These are phyloP conservation scores for Dalbergia cultrata DNA, from an alignment of 306 rosid species.

Conservation along the genomic window DNA sequence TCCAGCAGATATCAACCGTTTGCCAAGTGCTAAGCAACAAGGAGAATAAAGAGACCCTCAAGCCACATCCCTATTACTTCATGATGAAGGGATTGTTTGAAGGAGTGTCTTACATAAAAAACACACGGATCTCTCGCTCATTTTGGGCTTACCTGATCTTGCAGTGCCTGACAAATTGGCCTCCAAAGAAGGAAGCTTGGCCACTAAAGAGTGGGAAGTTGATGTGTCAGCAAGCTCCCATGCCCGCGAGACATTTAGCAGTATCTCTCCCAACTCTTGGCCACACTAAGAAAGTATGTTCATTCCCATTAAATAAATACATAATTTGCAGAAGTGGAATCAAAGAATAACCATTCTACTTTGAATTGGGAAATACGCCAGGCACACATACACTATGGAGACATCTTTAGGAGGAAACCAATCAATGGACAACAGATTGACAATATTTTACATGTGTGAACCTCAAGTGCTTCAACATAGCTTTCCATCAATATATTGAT, in stretches of 20 bases:
- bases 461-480: slow-evolving; percentile 26
- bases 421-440: not conserved
- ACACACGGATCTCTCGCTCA: slow-evolving; percentile 26
- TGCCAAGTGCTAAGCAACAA: slow-evolving; percentile 79
- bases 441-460: slow-evolving; percentile 5
- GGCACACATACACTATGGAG: not conserved
- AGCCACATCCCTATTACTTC: slow-evolving; percentile 17
- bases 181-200: slow-evolving; percentile 72
- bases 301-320: slow-evolving; percentile 25
- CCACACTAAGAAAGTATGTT: slow-evolving; percentile 71
- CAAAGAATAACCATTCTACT: slow-evolving; percentile 14
- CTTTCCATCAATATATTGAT: slow-evolving; percentile 3
- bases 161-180: slow-evolving; percentile 64
- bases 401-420: slow-evolving; percentile 21
- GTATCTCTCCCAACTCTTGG: slow-evolving; percentile 79
- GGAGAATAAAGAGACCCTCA: slow-evolving; percentile 46
- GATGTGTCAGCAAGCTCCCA: slow-evolving; percentile 92
- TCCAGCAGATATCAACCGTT: slow-evolving; percentile 83
- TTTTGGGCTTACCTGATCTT: slow-evolving; percentile 72
- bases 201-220: slow-evolving; percentile 67
- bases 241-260: slow-evolving; percentile 86
- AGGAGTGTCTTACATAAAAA: slow-evolving; percentile 37
- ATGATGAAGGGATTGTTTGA: not conserved
- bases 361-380: slow-evolving; percentile 10
- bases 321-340: not conserved